Evolutionary conservation across 2,329 filamentous ascomycete species (phyloP), one percentile per base, ranked within the genome.

Genomic region (Colletotrichum tanaceti): DNA sequence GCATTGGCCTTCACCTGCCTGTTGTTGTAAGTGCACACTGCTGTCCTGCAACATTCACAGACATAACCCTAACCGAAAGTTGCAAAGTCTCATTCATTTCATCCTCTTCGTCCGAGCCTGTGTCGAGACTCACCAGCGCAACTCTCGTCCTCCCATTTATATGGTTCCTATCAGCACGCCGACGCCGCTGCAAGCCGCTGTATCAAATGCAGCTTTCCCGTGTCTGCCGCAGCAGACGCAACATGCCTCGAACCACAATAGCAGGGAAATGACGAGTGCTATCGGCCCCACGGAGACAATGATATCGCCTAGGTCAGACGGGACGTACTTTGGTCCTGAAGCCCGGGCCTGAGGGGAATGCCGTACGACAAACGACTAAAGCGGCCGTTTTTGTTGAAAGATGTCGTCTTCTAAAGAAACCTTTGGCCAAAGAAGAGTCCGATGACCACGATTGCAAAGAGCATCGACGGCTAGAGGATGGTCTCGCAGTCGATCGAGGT

Each of bases 91-190:
- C n/a, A 47, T 78, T 43, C 76, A 81, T 68, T 79, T 83, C 47
- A 70, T 76, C 64, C 73, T 83, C 47, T 83, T 83, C 70, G 71
- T 82, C 43, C 72, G 75, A 14, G 79, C 79, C 18, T 83, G 81
- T 63, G 73, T 81, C 67, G 79, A 81, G 64, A 80, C 79, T 0
- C 71, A 74, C 58, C 75, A 71, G 52, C 70, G 74, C 67, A 79
- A 80, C 63, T 6, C 16, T 10, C 57, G 62, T 7, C 43, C 65
- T n/a, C 52, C 66, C 5, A 50, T 70, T 9, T 63, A 58, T 20
- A 61, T 66, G 65, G 58, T 71, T 20, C 38, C 66, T 3, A 22
- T 44, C n/a, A 59, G 50, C 41, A 58, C 35, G 38, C 57, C 50
- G 10, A 13, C 53, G 7, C 64, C 64, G 6, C 57, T 44, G 63